Percentiles rank a stretch among this genome's conserved stretches.
Evolutionary conservation across 2,329 filamentous ascomycete genomes (phyloP).

Genomic region (Exophiala aquamarina): DNA sequence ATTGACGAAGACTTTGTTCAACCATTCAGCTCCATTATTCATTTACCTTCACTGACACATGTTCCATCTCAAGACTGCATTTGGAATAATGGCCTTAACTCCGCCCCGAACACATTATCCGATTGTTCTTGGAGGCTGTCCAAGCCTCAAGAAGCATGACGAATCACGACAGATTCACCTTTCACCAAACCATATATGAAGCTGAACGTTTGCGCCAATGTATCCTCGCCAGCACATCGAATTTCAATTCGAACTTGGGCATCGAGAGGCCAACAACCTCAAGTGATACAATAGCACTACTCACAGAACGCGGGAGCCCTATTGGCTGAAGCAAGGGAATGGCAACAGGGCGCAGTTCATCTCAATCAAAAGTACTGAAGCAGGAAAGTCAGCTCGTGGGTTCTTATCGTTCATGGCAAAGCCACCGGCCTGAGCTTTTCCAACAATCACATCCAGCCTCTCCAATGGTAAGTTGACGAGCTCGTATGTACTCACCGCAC

Average conservation of each 20-base stretch:
- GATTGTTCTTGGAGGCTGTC: no score
- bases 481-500: not conserved
- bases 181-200: constrained; percentile 17
- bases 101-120: no score
- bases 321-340: constrained; percentile 9
- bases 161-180: no score
- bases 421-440: constrained; percentile 21
- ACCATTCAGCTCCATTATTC: no score
- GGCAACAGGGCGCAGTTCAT: constrained; percentile 15
- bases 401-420: constrained; percentile 25
- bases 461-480: constrained; percentile 17
- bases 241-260: constrained; percentile 24
- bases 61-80: no score
- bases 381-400: constrained; percentile 14
- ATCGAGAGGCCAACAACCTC: constrained; percentile 8
- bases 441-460: constrained; percentile 10
- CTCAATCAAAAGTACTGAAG: constrained; percentile 7
- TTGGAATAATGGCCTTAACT: no score
- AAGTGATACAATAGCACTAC: constrained; percentile 1
- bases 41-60: no score
- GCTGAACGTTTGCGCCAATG: constrained; percentile 14
- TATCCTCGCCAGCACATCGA: constrained; percentile 17
- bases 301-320: not conserved
- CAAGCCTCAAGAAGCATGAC: no score
- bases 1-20: no score